Percentiles rank a stretch among this genome's conserved stretches.
These are phyloP conservation scores for Pleurostoma richardsiae DNA, from an alignment of 2,329 filamentous ascomycete species.

Conservation along the genomic window DNA sequence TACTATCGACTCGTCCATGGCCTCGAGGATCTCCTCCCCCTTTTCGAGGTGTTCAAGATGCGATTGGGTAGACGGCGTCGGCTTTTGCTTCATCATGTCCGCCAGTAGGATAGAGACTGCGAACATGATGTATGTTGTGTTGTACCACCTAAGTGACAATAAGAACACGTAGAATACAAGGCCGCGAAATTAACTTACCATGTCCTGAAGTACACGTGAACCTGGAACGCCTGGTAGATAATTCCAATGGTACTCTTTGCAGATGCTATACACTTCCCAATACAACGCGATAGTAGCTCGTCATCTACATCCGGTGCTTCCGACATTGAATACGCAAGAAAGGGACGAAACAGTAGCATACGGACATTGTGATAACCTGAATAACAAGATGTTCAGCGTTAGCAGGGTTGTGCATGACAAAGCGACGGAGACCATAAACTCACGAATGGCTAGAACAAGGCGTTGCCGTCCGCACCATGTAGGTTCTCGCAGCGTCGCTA, in stretches of 20 bases:
- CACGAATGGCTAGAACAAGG: not conserved
- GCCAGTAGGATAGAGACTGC: not conserved
- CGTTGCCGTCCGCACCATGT: not conserved
- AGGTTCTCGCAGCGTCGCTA: not conserved
- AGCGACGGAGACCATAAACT: too few species aligned
- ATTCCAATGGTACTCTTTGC: not conserved
- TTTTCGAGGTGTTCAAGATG: not conserved
- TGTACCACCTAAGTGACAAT: not conserved
- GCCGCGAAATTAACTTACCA: not conserved
- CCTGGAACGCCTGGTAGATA: not conserved
- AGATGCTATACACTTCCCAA: not conserved
- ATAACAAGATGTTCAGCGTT: too few species aligned
- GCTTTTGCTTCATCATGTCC: not conserved
- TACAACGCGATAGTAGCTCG: not conserved
- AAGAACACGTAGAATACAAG: too few species aligned
- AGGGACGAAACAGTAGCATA: not conserved
- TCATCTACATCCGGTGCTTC: not conserved
- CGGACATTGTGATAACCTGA: not conserved
- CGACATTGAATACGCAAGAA: not conserved
- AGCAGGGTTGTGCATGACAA: too few species aligned
- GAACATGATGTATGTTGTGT: slow-evolving; percentile 1
- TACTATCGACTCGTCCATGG: slow-evolving; percentile 5
- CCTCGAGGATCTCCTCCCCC: slow-evolving; percentile 7
- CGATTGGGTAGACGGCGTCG: not conserved
- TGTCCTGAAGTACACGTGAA: not conserved